Conservation (phyloP, 306 rosid genomes). For the Sophora flavescens region DNA sequence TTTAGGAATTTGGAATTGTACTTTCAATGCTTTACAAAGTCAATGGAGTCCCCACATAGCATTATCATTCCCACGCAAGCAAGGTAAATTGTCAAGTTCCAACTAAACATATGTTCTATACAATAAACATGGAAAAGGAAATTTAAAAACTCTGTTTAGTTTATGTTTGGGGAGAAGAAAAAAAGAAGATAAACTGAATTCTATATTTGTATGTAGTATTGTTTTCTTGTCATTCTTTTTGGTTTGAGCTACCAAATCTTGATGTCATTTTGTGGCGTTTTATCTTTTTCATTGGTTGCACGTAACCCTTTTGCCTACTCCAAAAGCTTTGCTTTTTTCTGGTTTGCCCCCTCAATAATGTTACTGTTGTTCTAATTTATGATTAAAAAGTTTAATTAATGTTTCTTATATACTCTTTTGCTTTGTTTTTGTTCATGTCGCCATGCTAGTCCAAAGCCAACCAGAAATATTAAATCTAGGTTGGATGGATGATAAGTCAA, state of each 20-base stretch:
- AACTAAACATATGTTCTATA: slow-evolving; percentile 35
- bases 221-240: slow-evolving; percentile 38
- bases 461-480: slow-evolving; percentile 23
- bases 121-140: too few relatives aligned
- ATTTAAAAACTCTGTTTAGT: neutral
- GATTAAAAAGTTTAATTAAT: slow-evolving; percentile 20
- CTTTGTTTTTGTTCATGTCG: slow-evolving; percentile 40
- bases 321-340: slow-evolving; percentile 41
- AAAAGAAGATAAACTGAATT: neutral
- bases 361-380: slow-evolving; percentile 45
- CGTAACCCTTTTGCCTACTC: slow-evolving; percentile 62
- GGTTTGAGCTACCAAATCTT: slow-evolving; percentile 75
- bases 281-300: slow-evolving; percentile 55
- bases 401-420: slow-evolving; percentile 40
- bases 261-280: slow-evolving; percentile 61
- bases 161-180: slow-evolving; percentile 7
- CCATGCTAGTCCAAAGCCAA: slow-evolving; percentile 47
- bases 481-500: slow-evolving; percentile 41
- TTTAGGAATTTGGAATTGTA: slow-evolving; percentile 30
- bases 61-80: slow-evolving; percentile 55
- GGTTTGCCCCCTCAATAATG: slow-evolving; percentile 54
- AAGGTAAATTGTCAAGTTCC: slow-evolving; percentile 40
- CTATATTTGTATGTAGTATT: slow-evolving; percentile 1
- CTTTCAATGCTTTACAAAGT: slow-evolving; percentile 56
- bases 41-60: slow-evolving; percentile 54